A percentile compares a stretch with the other conserved stretches of the same genome.
These are phyloP conservation scores for Mycena indigotica DNA, from an alignment of 768 basidiomycete species.

Conservation along the genomic window DNA sequence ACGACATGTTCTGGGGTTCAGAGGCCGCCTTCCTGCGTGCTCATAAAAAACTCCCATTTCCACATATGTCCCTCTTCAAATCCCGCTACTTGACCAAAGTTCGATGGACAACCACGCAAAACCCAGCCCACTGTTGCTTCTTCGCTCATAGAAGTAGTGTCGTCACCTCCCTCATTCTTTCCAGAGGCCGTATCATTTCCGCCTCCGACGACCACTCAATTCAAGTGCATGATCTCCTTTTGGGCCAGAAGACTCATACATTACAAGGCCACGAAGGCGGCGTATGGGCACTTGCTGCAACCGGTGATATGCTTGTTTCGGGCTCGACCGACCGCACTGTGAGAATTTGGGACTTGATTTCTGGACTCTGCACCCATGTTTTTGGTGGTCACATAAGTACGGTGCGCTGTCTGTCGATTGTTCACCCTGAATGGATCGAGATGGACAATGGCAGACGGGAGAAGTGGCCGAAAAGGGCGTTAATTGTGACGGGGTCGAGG, in stretches of 20 bases:
- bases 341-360: conserved; percentile 84
- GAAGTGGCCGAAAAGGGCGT: conserved; percentile 38
- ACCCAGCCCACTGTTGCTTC: conserved; percentile 83
- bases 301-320: conserved; percentile 84
- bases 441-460: conserved; percentile 63
- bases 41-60: too few relatives aligned
- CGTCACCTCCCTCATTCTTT: conserved; percentile 95
- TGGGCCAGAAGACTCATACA: conserved; percentile 71
- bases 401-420: conserved; percentile 92
- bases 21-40: too few relatives aligned
- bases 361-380: conserved; percentile 83
- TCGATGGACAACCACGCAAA: too few relatives aligned
- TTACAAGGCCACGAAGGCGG: conserved; percentile 93
- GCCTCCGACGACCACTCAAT: conserved; percentile 98
- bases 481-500: conserved; percentile 54
- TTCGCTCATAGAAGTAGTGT: conserved; percentile 87
- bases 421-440: conserved; percentile 88
- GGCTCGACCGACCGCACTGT: conserved; percentile 94
- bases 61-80: too few relatives aligned
- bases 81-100: too few relatives aligned
- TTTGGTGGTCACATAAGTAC: conserved; percentile 97
- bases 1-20: too few relatives aligned
- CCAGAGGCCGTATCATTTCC: conserved; percentile 90
- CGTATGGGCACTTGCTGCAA: conserved; percentile 94
- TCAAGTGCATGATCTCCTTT: conserved; percentile 88